These are phyloP conservation scores for Abrus pulchellus DNA, from an alignment of 306 rosid genomes.

Conservation along the genomic window DNA sequence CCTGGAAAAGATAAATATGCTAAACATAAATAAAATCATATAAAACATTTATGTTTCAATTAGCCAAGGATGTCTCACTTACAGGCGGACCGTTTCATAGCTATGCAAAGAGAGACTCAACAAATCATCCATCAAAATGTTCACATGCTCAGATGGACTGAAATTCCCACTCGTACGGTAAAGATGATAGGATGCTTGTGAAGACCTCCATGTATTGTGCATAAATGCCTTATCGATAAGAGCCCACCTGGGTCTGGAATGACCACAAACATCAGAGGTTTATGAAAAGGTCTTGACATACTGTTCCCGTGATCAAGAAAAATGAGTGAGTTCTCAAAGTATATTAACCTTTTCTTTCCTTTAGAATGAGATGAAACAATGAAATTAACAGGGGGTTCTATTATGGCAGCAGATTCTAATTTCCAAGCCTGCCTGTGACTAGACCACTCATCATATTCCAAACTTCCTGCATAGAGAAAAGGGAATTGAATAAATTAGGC, in stretches of 20 bases:
- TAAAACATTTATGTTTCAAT: constrained; percentile 21
- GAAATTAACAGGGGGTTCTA: constrained; percentile 92
- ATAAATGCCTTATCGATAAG: constrained; percentile 97
- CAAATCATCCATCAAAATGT: constrained; percentile 85
- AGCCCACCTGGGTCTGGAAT: constrained; percentile 96
- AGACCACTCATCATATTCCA: constrained; percentile 97
- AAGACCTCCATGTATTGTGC: constrained; percentile 99
- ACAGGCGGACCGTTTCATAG: constrained; percentile 96
- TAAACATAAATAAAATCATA: constrained; percentile 4
- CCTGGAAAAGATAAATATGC: background rate
- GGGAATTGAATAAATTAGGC: constrained; percentile 39
- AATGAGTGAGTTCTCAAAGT: constrained; percentile 13
- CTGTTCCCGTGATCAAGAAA: constrained; percentile 42
- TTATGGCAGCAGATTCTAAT: constrained; percentile 93
- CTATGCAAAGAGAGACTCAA: constrained; percentile 81
- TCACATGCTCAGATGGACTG: constrained; percentile 81
- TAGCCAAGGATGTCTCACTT: constrained; percentile 55
- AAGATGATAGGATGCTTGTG: constrained; percentile 94
- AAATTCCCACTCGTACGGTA: constrained; percentile 78
- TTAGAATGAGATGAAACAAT: constrained; percentile 81
- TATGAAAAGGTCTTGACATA: constrained; percentile 18
- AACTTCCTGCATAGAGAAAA: constrained; percentile 69
- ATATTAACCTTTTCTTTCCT: constrained; percentile 86
- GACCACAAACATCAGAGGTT: constrained; percentile 39
- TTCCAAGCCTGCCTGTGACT: constrained; percentile 99